phyloP scores from a whole-genome alignment of 768 basidiomycete genomes.

The Scleroderma citrinum region DNA sequence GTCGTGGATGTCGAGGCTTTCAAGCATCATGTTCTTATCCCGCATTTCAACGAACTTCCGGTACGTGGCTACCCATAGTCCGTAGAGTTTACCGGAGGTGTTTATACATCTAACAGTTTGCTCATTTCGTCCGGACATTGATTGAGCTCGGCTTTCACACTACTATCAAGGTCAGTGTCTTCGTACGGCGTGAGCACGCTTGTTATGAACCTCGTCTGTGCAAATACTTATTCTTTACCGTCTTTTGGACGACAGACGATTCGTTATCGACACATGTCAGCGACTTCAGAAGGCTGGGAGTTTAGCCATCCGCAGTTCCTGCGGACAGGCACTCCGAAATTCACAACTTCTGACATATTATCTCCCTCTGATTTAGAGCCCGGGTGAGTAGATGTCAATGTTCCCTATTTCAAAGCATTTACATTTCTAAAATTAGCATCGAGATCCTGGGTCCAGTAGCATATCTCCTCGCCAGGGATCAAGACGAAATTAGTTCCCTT shows the following conservation, averaged over 20 bases:
- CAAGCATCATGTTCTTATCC: neutral
- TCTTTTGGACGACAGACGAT: neutral
- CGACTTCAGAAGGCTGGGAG: conserved; percentile 5
- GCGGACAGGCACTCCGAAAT: neutral
- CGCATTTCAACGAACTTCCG: neutral
- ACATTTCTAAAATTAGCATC: neutral
- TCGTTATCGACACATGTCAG: neutral
- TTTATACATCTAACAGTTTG: neutral
- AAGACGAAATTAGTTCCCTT: neutral
- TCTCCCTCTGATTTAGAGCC: neutral
- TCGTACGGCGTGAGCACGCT: neutral
- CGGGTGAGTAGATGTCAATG: neutral
- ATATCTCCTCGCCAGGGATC: neutral
- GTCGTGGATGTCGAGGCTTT: conserved; percentile 4
- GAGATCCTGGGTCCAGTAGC: neutral
- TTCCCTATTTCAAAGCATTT: neutral
- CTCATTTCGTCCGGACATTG: conserved; percentile 1
- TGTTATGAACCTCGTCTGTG: too few relatives aligned
- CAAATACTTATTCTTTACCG: neutral
- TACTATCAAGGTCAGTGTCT: neutral
- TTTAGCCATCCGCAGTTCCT: neutral
- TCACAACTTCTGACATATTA: neutral
- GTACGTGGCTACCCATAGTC: neutral
- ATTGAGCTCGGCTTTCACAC: neutral
- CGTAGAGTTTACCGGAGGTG: neutral